Evolutionary conservation across 2,329 filamentous ascomycete genomes (phyloP), one percentile per base, ranked within the genome.

Genomic region (Arthrobotrys sphaeroides): DNA sequence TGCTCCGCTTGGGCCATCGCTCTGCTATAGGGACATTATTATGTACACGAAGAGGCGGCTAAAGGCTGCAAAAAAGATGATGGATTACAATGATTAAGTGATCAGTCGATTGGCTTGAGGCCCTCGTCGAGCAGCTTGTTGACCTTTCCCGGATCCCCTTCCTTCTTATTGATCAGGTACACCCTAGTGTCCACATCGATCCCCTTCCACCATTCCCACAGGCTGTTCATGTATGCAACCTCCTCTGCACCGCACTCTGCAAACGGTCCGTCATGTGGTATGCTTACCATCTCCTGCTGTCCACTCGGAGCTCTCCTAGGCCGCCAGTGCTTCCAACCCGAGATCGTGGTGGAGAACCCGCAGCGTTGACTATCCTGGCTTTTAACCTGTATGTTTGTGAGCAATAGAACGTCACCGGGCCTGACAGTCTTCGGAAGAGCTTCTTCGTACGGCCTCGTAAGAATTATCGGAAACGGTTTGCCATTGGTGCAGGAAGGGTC

Each of bases 211-310:
- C 78, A 80, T 22, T 65, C 64, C 40, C 78, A 78, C 59, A 80
- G 69, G n/a, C 61, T 55, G 22, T 67, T 77, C 9, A 79, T 76
- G 70, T 80, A 80, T 31, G 36, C 65, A 20, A 78, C 62, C 38
- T 80, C 79, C 47, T 77, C 77, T 12, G 69, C 77, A 1, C 78
- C 79, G 26, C 70, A 79, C 61, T 80, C 79, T 3, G 78, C 78
- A 7, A 76, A 69, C 16, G 79, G 79, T 2, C 78, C 79, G 13
- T 75, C 42, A 13, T 45, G 47, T 13, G 59, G 62, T 13, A 64
- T 60, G n/a, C 45, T 33, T 2, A 43, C 49, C 62, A 75, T 68
- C 45, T 62, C 33, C n/a, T 68, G 72, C 10, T 26, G 36, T 40
- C 73, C 60, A 28, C 66, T 60, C n/a, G 18, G 10, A 10, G 55